Conservation (phyloP, 2,329 filamentous ascomycete genomes). For the Aspergillus sclerotialis region DNA sequence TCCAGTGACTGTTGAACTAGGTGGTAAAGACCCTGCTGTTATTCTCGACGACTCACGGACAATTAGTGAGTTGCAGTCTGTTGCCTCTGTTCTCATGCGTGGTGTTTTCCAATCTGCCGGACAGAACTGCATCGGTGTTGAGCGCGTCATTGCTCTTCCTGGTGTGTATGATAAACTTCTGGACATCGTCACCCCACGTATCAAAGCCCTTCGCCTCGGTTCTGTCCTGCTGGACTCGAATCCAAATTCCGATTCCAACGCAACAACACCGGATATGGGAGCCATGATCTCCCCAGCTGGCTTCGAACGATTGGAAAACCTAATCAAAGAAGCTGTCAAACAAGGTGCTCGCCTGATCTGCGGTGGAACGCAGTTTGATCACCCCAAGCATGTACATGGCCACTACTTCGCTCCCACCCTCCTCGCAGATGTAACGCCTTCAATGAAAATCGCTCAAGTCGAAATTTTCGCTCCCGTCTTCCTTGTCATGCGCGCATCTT, state of each 20-base stretch:
- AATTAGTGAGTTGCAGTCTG: constrained; percentile 54
- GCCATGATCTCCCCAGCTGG: constrained; percentile 76
- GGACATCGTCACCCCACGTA: constrained; percentile 62
- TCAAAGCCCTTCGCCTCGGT: constrained; percentile 68
- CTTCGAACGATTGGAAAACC: constrained; percentile 67
- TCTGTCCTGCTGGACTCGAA: constrained; percentile 52
- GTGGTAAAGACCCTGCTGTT: constrained; percentile 89
- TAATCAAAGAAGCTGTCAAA: constrained; percentile 70
- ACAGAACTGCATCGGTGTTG: constrained; percentile 96
- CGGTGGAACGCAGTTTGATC: constrained; percentile 65
- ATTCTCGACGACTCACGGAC: constrained; percentile 70
- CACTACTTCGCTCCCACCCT: constrained; percentile 93
- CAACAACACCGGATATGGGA: constrained; percentile 61
- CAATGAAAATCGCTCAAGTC: constrained; percentile 80
- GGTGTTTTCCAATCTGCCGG: constrained; percentile 92
- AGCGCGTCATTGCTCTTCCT: constrained; percentile 78
- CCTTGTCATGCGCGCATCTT: constrained; percentile 67
- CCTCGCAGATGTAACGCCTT: constrained; percentile 76
- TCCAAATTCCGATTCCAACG: constrained; percentile 11
- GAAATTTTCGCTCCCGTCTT: constrained; percentile 94
- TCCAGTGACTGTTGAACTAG: constrained; percentile 82
- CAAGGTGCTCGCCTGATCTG: constrained; percentile 74
- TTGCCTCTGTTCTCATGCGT: constrained; percentile 77
- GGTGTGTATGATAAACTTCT: constrained; percentile 69
- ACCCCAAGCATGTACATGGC: constrained; percentile 67